A percentile compares a stretch with the other conserved stretches of the same genome.
phyloP scores from a whole-genome alignment of 2,329 filamentous ascomycete genomes.

The Trichoderma sp. region DNA sequence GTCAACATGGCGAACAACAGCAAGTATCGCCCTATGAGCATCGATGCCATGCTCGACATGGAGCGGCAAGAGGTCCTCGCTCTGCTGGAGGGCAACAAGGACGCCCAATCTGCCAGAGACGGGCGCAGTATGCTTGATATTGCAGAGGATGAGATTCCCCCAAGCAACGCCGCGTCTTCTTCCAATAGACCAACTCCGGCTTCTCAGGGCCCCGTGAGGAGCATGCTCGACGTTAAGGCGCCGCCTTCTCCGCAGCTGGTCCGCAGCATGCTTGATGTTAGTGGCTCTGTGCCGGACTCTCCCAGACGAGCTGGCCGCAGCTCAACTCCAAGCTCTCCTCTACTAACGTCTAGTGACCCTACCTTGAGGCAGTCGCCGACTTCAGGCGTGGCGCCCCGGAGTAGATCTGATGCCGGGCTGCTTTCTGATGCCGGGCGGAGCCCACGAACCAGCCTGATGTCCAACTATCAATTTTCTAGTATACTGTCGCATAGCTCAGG shows the following conservation, averaged over 20 bases:
- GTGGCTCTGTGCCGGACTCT: conserved; percentile 43
- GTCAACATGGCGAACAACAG: conserved; percentile 41
- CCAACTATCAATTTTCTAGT: conserved; percentile 65
- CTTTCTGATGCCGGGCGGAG: conserved; percentile 43
- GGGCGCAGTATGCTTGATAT: conserved; percentile 67
- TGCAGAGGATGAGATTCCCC: conserved; percentile 47
- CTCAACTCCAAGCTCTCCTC: conserved; percentile 43
- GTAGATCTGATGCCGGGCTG: conserved; percentile 58
- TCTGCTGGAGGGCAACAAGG: conserved; percentile 61
- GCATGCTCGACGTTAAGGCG: conserved; percentile 65
- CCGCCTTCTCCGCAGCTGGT: conserved; percentile 46
- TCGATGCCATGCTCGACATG: conserved; percentile 76
- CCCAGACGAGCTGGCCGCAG: conserved; percentile 36
- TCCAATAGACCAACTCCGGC: conserved; percentile 37
- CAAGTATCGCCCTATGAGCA: conserved; percentile 62
- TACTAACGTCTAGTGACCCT: conserved; percentile 30
- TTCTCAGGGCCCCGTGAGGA: conserved; percentile 62
- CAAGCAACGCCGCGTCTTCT: conserved; percentile 26
- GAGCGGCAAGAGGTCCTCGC: conserved; percentile 75
- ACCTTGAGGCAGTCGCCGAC: conserved; percentile 32
- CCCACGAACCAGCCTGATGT: conserved; percentile 48
- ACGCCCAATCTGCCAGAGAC: conserved; percentile 39
- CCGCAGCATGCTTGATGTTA: conserved; percentile 59
- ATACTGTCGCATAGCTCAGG: conserved; percentile 59
- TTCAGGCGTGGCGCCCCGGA: conserved; percentile 46